Percentiles rank a stretch among this genome's conserved stretches.
These are phyloP conservation scores for Hansenula anomala DNA, from an alignment of 1,139 yeast species.

Conservation along the genomic window DNA sequence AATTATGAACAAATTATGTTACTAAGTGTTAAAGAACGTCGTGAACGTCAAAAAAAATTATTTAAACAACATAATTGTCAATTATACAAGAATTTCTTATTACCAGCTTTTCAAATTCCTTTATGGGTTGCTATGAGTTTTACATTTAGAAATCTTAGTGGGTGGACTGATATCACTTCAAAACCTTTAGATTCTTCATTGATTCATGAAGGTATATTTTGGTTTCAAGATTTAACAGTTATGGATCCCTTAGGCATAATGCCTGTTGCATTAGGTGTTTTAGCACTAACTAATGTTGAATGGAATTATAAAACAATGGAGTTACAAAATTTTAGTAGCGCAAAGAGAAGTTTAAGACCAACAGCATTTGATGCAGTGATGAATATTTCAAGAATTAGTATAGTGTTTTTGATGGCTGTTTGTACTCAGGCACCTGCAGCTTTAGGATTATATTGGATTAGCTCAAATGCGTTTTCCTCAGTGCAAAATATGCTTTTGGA, in stretches of 20 bases:
- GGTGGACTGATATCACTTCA: constrained; percentile 38
- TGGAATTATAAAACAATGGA: constrained; percentile 62
- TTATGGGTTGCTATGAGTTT: constrained; percentile 80
- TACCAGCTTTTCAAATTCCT: constrained; percentile 83
- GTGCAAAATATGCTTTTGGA: constrained; percentile 74
- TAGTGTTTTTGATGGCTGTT: constrained; percentile 77
- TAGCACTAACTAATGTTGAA: constrained; percentile 74
- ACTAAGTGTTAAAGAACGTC: constrained; percentile 69
- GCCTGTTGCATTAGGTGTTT: constrained; percentile 67
- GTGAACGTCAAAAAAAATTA: constrained; percentile 65
- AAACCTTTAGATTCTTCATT: constrained; percentile 50
- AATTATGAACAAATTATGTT: constrained; percentile 74
- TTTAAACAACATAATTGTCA: constrained; percentile 67
- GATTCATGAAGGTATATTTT: constrained; percentile 49
- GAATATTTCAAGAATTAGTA: constrained; percentile 68
- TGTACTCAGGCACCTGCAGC: constrained; percentile 86
- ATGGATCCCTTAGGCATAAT: constrained; percentile 60
- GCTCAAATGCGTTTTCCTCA: constrained; percentile 74
- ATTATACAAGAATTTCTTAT: constrained; percentile 68
- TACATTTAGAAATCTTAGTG: constrained; percentile 55
- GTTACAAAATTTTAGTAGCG: constrained; percentile 12
- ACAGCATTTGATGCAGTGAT: constrained; percentile 56
- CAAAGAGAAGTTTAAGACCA: constrained; percentile 35
- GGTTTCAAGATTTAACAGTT: constrained; percentile 57
- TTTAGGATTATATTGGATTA: constrained; percentile 77